A percentile compares a stretch with the other conserved stretches of the same genome.
phyloP scores from a whole-genome alignment of 495 filamentous ascomycete genomes.

The Talaromyces wortmannii region DNA sequence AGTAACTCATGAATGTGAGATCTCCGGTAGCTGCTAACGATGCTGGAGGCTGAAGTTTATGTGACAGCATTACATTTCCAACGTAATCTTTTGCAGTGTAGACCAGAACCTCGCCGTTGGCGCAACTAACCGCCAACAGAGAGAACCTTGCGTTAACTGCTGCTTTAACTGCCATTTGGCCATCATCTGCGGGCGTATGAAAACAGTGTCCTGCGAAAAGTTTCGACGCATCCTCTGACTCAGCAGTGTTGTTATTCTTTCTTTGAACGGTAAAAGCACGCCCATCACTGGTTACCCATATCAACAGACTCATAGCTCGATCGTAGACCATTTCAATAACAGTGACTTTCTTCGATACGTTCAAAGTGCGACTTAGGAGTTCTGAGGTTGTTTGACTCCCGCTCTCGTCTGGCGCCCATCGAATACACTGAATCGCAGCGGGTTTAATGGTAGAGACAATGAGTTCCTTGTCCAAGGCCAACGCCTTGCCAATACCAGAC shows the following conservation, averaged over 20 bases:
- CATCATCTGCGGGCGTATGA: conserved; percentile 57
- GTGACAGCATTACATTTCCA: conserved; percentile 88
- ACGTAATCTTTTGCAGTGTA: conserved; percentile 90
- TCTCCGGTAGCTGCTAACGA: conserved; percentile 57
- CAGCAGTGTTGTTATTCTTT: conserved; percentile 20
- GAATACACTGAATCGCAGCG: conserved; percentile 90
- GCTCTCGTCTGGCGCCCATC: conserved; percentile 78
- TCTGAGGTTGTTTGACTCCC: conserved; percentile 88
- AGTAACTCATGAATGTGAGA: conserved; percentile 75
- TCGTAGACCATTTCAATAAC: conserved; percentile 90
- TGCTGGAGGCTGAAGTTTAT: conserved; percentile 60
- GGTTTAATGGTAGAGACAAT: conserved; percentile 92
- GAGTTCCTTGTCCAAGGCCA: conserved; percentile 89
- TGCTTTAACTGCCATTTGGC: conserved; percentile 60
- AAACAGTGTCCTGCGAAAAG: conserved; percentile 90
- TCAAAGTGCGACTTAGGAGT: conserved; percentile 77
- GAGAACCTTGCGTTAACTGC: conserved; percentile 94
- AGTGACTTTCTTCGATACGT: conserved; percentile 68
- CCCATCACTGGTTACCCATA: conserved; percentile 89
- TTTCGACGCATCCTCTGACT: conserved; percentile 41
- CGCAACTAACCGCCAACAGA: conserved; percentile 79
- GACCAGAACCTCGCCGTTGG: conserved; percentile 70
- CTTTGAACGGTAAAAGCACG: conserved; percentile 90
- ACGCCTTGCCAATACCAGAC: conserved; percentile 80
- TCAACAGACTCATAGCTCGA: conserved; percentile 90